Conservation (phyloP, 148 eudicot species). For the Rhododendron ovatum region DNA sequence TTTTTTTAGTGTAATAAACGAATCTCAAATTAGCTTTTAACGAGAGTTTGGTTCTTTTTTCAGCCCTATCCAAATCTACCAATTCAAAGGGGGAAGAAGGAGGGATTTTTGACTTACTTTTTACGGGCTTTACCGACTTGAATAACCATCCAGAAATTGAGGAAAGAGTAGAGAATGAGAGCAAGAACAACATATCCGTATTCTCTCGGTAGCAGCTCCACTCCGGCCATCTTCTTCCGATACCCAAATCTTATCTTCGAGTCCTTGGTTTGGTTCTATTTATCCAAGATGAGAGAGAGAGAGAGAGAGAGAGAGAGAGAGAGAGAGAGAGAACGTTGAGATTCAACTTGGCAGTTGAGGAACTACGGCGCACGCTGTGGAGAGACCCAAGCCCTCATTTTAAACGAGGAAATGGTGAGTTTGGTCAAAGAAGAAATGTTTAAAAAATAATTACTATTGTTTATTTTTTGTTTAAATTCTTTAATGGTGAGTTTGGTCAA, state of each 20-base stretch:
- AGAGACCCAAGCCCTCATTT: neutral
- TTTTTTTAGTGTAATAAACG: too few species aligned
- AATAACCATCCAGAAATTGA: conserved; percentile 73
- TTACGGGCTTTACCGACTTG: conserved; percentile 86
- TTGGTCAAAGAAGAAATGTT: neutral
- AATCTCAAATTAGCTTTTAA: too few species aligned
- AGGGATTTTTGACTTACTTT: conserved; percentile 28
- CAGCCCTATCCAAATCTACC: neutral
- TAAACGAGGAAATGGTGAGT: neutral
- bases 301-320: too few species aligned
- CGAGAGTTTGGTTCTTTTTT: neutral
- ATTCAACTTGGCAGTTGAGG: neutral
- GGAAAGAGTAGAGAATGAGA: conserved; percentile 49
- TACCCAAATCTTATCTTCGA: neutral
- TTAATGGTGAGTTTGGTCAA: too few species aligned
- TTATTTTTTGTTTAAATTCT: too few species aligned
- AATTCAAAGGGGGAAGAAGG: neutral
- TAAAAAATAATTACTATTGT: too few species aligned
- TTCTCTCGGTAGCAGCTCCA: conserved; percentile 52
- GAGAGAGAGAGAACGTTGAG: too few species aligned
- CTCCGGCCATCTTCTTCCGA: conserved; percentile 37
- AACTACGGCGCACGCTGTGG: neutral
- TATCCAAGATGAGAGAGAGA: too few species aligned
- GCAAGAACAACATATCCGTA: conserved; percentile 74
- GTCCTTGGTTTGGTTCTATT: neutral